Base-by-base conservation (phyloP, 306 rosid species). In the Psophocarpus tetragonolobus region DNA sequence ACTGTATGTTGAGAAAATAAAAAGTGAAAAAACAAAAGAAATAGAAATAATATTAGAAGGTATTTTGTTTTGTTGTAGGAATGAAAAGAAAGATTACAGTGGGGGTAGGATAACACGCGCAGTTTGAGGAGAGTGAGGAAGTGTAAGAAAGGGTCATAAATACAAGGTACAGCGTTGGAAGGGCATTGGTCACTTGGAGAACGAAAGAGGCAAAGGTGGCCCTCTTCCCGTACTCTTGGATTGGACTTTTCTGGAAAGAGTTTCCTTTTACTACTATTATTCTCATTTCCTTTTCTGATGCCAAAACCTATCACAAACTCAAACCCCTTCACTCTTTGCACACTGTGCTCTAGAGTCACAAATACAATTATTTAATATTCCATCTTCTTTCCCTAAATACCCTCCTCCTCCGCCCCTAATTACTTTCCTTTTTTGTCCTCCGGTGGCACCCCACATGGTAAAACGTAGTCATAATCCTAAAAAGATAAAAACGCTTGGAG, bases 201-300 rank as follows among this genome's bases (percentile, higher is more conserved):
- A 84, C 97, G 75, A 87, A 87, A 89, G 90, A 83, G 89, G 92
- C 80, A 87, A 87, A 87, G 92, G 88, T 87, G 92, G 94, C 89
- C 94, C 90, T 87, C 91, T 87, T 90, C 96, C 97, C 92, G 96
- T 90, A 92, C 97, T 89, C 97, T 90, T 92, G 97, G 97, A 90
- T 90, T 89, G 85, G 91, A 90, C 96, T 66, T 85, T 87, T 89
- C 84, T 76, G 90, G 90, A 87, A 92, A 89, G 76, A 41, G 15
- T 69, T 86, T 85, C 91, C 92, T 80, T 89, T 90, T 87, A 57
- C 71, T 74, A 20, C 85, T 74, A 68, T 88, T 87, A 80, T 88
- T 87, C 91, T 78, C 84, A 58, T 87, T 85, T 82, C 89, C 87
- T 84, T 79, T 88, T 87, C 83, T 84, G 72, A 82, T 84, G 48